Base-by-base conservation (phyloP, 768 basidiomycete genomes). In the Cystofilobasidium capitatum region DNA sequence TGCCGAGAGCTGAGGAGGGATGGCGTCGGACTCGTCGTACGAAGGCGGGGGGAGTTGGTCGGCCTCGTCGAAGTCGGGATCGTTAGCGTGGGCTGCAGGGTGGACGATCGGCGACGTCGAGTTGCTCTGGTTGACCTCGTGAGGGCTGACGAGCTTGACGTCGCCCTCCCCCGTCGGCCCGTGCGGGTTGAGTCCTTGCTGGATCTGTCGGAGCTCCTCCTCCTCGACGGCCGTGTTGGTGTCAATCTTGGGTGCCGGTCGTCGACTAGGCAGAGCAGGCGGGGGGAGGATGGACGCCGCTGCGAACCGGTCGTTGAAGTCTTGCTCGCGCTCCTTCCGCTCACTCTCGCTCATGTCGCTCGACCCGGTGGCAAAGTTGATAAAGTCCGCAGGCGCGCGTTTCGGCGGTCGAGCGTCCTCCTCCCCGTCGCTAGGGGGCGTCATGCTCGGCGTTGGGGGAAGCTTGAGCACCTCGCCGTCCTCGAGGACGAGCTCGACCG, bases 381-480 rank as follows among this genome's bases (percentile, higher is more conserved):
- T 51, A 4, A 51, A 29, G 24, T 51, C 49, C 24, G 49, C n/a
- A 4, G 49, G 49, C 5, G 49, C 49, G 10, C 20, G 49, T 20
- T 51, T 51, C 3, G 24, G 22, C 49, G 49, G 49, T 6, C 49
- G 49, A 4, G 3, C 29, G 39, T 64, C 58, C 26, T 69, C 69
- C 33, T 69, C 69, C 57, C 49, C 69, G 36, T 69, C 55, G 54
- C 45, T 37, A 29, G 64, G 64, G n/a, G 62, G 65, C 47, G 49
- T 58, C 58, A 40, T 49, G 65, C 62, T 75, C 65, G 75, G 75
- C 24, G 75, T 75, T 22, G 75, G 75, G 20, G 75, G 75, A 0
- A 75, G 62, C 13, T 69, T 70, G 22, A 75, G 71, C 31, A 71
- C 69, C 67, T 75, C 75, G 40, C 73, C 74, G 3, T 70, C 70